Evolutionary conservation across 768 basidiomycete species (phyloP).

Genomic region (Phlegmacium glaucopus): DNA sequence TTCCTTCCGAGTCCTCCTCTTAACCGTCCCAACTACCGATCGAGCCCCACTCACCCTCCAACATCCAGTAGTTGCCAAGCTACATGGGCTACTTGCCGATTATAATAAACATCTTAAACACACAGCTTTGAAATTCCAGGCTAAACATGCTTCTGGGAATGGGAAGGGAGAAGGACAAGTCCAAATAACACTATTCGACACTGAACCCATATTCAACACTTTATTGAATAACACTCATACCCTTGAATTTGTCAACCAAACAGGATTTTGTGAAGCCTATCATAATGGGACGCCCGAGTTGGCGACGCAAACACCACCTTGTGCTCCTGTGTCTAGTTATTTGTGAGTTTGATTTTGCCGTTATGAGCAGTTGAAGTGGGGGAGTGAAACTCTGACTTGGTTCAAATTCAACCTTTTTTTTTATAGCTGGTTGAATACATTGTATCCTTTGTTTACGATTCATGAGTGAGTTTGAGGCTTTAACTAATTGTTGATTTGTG

Average conservation of each 20-base stretch:
- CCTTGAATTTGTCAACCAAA: conserved; percentile 56
- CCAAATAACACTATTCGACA: conserved; percentile 49
- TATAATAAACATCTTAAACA: conserved; percentile 48
- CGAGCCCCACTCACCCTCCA: conserved; percentile 45
- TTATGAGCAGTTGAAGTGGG: no score
- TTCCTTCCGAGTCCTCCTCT: conserved; percentile 59
- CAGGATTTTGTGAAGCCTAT: conserved; percentile 58
- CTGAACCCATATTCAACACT: conserved; percentile 54
- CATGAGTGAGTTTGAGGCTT: conserved; percentile 47
- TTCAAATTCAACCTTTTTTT: no score
- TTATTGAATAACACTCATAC: conserved; percentile 49
- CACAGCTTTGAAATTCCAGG: conserved; percentile 37
- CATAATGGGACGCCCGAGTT: conserved; percentile 49
- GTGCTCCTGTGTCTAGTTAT: conserved; percentile 62
- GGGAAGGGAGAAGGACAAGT: conserved; percentile 19
- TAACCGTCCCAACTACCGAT: conserved; percentile 59
- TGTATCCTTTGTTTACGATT: conserved; percentile 62
- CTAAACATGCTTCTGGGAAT: conserved; percentile 5
- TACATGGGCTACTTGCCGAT: conserved; percentile 39
- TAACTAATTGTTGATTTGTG: not conserved
- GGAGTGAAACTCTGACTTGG: no score
- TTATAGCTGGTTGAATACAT: conserved; percentile 54
- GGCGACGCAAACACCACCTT: conserved; percentile 54
- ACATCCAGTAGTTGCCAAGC: conserved; percentile 33
- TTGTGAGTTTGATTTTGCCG: conserved; percentile 46